These are phyloP conservation scores for Spinacia oleracea DNA, from an alignment of 179 eudicot genomes.

Conservation along the genomic window DNA sequence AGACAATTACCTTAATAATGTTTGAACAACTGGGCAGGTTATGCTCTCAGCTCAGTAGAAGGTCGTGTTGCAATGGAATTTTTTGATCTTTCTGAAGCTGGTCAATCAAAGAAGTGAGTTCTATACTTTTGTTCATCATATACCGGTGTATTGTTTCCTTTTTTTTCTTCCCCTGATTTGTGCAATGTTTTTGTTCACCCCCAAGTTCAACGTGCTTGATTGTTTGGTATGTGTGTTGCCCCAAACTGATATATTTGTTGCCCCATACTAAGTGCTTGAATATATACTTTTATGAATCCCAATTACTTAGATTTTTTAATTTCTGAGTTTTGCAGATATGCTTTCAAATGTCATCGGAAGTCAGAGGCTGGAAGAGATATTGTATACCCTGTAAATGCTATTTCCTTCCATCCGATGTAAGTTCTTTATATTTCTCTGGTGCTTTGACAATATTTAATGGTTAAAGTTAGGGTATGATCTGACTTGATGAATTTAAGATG, in stretches of 20 bases:
- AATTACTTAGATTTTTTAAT: neutral
- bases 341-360: constrained; percentile 92
- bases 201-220: neutral
- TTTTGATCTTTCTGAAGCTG: constrained; percentile 88
- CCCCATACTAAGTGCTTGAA: neutral
- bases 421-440: constrained; percentile 23
- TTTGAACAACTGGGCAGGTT: constrained; percentile 54
- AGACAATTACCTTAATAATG: neutral
- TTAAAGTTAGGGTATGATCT: neutral
- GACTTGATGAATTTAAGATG: neutral
- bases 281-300: neutral
- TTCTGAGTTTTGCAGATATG: constrained; percentile 58
- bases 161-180: neutral
- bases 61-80: constrained; percentile 99
- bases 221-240: neutral
- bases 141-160: neutral
- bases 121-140: neutral
- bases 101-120: constrained; percentile 90
- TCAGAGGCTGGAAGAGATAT: constrained; percentile 92
- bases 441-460: neutral
- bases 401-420: constrained; percentile 98
- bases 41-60: constrained; percentile 95
- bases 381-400: constrained; percentile 93
- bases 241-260: neutral
- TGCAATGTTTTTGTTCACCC: neutral